phyloP scores from a whole-genome alignment of 2,329 filamentous ascomycete genomes.

The Ophiocordyceps camponoti-saundersi region DNA sequence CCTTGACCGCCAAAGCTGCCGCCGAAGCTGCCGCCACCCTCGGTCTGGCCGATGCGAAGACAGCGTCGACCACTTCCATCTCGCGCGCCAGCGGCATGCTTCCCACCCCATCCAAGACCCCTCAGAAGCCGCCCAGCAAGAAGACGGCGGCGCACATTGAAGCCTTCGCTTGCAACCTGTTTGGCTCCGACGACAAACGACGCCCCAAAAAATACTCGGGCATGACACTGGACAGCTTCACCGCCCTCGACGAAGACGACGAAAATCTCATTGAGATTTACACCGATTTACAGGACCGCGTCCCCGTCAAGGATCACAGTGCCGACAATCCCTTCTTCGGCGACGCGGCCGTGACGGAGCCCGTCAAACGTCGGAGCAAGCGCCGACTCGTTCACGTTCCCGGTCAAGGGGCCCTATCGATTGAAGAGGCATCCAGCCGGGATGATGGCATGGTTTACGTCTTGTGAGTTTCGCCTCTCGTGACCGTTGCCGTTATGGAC shows the following conservation, averaged over 20 bases:
- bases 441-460: slow-evolving; percentile 59
- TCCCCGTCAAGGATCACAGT: slow-evolving; percentile 50
- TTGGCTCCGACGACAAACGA: slow-evolving; percentile 41
- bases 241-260: slow-evolving; percentile 26
- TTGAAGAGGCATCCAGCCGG: slow-evolving; percentile 46
- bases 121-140: slow-evolving; percentile 40
- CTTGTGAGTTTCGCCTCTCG: slow-evolving; percentile 43
- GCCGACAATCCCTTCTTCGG: slow-evolving; percentile 58
- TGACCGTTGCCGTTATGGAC: not conserved
- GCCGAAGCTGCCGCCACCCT: slow-evolving; percentile 25
- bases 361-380: slow-evolving; percentile 33
- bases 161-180: slow-evolving; percentile 42
- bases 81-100: slow-evolving; percentile 37
- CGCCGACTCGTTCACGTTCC: slow-evolving; percentile 35
- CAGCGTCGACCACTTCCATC: slow-evolving; percentile 10
- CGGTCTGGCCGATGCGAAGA: slow-evolving; percentile 14
- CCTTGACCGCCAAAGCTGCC: slow-evolving; percentile 25
- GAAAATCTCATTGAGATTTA: slow-evolving; percentile 53
- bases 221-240: slow-evolving; percentile 39
- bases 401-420: slow-evolving; percentile 37
- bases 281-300: slow-evolving; percentile 62
- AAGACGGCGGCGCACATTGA: slow-evolving; percentile 33
- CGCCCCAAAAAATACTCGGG: slow-evolving; percentile 39
- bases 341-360: slow-evolving; percentile 20
- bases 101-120: slow-evolving; percentile 66